phyloP scores from a whole-genome alignment of 495 filamentous ascomycete genomes.

The Neurospora sp. region DNA sequence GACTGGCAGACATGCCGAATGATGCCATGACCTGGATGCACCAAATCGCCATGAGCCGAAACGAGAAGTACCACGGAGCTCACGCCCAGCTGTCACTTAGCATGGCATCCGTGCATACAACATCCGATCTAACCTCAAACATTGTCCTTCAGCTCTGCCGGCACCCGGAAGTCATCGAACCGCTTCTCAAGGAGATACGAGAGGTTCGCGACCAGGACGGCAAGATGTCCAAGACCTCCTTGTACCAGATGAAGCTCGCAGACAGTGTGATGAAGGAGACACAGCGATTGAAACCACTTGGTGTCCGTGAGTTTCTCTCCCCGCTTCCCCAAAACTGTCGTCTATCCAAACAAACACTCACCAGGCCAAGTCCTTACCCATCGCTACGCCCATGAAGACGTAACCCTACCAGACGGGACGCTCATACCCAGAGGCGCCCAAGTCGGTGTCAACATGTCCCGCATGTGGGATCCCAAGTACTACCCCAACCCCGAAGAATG shows the following conservation, averaged over 20 bases:
- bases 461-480: background rate
- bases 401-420: conserved; percentile 5
- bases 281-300: background rate
- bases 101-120: conserved; percentile 40
- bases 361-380: no score
- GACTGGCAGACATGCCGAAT: background rate
- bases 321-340: no score
- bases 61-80: background rate
- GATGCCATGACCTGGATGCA: background rate
- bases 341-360: no score
- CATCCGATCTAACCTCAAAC: conserved; percentile 29
- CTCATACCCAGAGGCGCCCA: background rate
- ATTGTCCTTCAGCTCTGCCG: conserved; percentile 33
- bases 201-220: conserved; percentile 27
- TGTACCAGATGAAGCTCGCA: conserved; percentile 6
- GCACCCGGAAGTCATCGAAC: conserved; percentile 27
- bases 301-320: no score
- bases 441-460: background rate
- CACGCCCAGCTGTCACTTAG: conserved; percentile 11
- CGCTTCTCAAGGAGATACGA: conserved; percentile 30
- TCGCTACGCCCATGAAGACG: no score
- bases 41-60: background rate
- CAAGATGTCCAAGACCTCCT: background rate
- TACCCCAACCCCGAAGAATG: background rate
- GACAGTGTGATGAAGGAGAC: conserved; percentile 6